Evolutionary conservation across 495 filamentous ascomycete genomes (phyloP).

Genomic region (Xylaria grammica): DNA sequence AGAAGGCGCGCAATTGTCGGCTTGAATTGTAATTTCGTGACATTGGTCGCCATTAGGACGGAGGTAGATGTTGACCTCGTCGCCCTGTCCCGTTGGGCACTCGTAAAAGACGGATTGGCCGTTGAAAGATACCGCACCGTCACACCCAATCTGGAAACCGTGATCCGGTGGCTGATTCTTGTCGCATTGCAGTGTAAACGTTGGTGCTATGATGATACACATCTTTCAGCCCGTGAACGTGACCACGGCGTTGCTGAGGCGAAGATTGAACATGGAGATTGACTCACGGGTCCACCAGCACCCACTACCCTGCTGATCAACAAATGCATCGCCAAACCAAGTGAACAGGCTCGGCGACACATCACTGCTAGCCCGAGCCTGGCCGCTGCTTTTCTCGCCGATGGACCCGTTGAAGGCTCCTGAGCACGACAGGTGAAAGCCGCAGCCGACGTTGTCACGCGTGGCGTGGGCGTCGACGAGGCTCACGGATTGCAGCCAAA

Average conservation of each 20-base stretch:
- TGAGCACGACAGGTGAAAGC: constrained; percentile 56
- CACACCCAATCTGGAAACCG: constrained; percentile 57
- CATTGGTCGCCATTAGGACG: constrained; percentile 49
- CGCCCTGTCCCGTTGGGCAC: constrained; percentile 58
- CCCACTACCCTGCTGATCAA: constrained; percentile 32
- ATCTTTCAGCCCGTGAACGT: constrained; percentile 14
- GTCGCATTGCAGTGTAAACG: constrained; percentile 71
- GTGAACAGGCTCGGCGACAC: constrained; percentile 39
- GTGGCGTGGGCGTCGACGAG: constrained; percentile 19
- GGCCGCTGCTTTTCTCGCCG: constrained; percentile 61
- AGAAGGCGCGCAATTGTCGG: constrained; percentile 50
- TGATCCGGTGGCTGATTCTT: constrained; percentile 49
- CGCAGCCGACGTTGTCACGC: constrained; percentile 42
- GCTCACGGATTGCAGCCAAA: constrained; percentile 25
- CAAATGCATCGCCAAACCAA: constrained; percentile 38
- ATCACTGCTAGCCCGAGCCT: constrained; percentile 57
- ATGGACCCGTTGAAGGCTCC: constrained; percentile 54
- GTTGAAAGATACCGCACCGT: constrained; percentile 52
- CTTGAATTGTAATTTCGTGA: constrained; percentile 50
- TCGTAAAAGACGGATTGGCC: constrained; percentile 56
- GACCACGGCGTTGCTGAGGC: neutral
- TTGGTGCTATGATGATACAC: constrained; percentile 40
- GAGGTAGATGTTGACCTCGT: constrained; percentile 60
- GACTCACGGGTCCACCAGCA: constrained; percentile 41
- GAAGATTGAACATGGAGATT: neutral